Evolutionary conservation across 805 yeast species (phyloP), one percentile per base, ranked within the genome.

Genomic region (Zygoascus biomembranicola): DNA sequence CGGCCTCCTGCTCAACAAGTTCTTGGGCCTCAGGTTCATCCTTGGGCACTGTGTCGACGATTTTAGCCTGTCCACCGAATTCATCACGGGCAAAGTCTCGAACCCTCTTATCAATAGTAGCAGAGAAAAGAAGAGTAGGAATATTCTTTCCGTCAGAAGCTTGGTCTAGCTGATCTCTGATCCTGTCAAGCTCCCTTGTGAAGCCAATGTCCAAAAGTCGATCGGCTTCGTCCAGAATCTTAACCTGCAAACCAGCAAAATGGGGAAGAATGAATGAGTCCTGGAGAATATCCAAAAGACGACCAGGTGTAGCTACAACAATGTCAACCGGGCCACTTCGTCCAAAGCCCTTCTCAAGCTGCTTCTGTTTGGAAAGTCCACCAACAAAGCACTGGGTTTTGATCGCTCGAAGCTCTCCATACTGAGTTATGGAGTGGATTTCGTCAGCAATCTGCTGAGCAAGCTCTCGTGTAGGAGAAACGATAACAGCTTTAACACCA

Each of bases 161-260:
- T 4, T 62, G 64, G 47, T 71, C 76, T 57, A 87, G 69, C 41
- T 62, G 66, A 11, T 71, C 70, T 45, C 85, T 78, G 53, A 90
- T 82, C 26, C 73, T 71, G 53, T 77, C 75, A 55, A 90, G 73
- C 57, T 80, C 85, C 42, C 77, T 79, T 62, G 79, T 82, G 67
- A 92, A 90, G 43, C 89, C 85, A 32, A 81, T 66, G 64, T 90
- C 97, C 35, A 92, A 73, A 37, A 92, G 73, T 60, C 89, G 80
- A 63, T 94, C 99, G 6, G 98, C 98, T 69, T 94, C 98, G 67
- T 94, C 99, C 58, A 88, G 80, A 42, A 90, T 84, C 56, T 87
- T 75, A 62, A 83, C 79, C 55, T 77, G 77, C 53, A 90, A 73
- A 51, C 73, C 68, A 42, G 68, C 66, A 66, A 89, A 83, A 42